A percentile compares a stretch with the other conserved stretches of the same genome.
Conservation (phyloP, 2,329 filamentous ascomycete genomes). For the Penicillium sp. region DNA sequence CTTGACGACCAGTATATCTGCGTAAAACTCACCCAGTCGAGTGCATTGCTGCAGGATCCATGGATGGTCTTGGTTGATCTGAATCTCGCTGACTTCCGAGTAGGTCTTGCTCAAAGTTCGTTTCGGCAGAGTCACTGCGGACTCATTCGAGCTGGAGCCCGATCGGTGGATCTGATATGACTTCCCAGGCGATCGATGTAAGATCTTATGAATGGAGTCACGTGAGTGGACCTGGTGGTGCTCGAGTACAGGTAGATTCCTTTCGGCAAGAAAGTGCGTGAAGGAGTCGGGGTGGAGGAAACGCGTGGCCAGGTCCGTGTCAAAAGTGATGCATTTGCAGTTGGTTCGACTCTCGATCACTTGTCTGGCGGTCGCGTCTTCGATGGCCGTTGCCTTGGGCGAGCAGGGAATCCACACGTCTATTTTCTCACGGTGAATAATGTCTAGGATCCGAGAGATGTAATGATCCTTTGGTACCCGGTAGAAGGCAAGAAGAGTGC, state of each 20-base stretch:
- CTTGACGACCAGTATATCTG: constrained; percentile 69
- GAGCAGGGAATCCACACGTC: constrained; percentile 77
- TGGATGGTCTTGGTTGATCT: constrained; percentile 58
- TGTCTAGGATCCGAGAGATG: constrained; percentile 58
- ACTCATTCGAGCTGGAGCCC: constrained; percentile 54
- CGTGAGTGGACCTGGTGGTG: constrained; percentile 59
- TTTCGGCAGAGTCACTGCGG: constrained; percentile 63
- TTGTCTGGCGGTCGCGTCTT: constrained; percentile 69
- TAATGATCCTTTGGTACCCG: constrained; percentile 57
- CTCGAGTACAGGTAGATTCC: constrained; percentile 60
- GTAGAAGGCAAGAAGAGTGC: constrained; percentile 61
- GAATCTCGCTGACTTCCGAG: constrained; percentile 58
- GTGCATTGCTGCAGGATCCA: constrained; percentile 75
- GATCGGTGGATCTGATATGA: constrained; percentile 66
- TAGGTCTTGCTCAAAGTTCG: constrained; percentile 57
- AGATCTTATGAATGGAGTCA: constrained; percentile 57
- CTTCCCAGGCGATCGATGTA: constrained; percentile 51
- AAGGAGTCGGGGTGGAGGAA: constrained; percentile 71
- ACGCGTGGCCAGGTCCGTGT: constrained; percentile 57
- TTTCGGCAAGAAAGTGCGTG: constrained; percentile 58
- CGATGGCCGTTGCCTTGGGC: constrained; percentile 66
- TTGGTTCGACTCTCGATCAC: constrained; percentile 60
- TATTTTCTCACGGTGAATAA: constrained; percentile 64
- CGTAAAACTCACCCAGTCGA: constrained; percentile 69
- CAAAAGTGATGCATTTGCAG: constrained; percentile 69